These are phyloP conservation scores for Nemania sp. DNA, from an alignment of 2,329 filamentous ascomycete genomes.

Conservation along the genomic window DNA sequence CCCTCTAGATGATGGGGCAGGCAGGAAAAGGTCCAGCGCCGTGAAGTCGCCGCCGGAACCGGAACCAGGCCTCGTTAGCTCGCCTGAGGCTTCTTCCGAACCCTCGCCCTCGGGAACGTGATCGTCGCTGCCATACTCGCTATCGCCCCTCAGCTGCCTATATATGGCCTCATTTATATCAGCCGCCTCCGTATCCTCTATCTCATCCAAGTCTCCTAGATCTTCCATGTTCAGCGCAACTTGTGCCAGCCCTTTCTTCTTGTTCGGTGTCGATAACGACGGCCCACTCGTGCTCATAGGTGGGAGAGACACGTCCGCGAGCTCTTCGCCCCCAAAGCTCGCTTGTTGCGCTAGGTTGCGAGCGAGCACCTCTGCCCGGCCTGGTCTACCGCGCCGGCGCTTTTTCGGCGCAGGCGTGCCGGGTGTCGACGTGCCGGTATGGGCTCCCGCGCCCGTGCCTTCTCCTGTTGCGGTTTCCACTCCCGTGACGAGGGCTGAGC, in stretches of 20 bases:
- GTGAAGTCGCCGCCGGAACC: background rate
- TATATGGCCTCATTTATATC: constrained; percentile 38
- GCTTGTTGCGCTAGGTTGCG: constrained; percentile 32
- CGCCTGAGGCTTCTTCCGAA: constrained; percentile 1
- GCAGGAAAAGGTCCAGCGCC: constrained; percentile 15
- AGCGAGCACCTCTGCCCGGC: constrained; percentile 37
- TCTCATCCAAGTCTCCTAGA: constrained; percentile 29
- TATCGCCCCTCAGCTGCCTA: constrained; percentile 34
- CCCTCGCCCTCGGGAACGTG: background rate
- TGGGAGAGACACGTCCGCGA: constrained; percentile 38
- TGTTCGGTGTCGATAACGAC: constrained; percentile 48
- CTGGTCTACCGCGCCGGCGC: constrained; percentile 38
- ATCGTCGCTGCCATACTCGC: constrained; percentile 12
- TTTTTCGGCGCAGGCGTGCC: constrained; percentile 24
- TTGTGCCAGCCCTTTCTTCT: constrained; percentile 30
- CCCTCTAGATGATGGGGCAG: constrained; percentile 21
- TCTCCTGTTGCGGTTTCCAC: background rate
- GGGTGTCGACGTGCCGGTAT: constrained; percentile 1
- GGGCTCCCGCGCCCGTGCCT: too few relatives aligned
- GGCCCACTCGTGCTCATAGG: constrained; percentile 41
- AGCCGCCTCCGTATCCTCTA: constrained; percentile 7
- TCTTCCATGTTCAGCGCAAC: constrained; percentile 28
- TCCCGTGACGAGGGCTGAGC: constrained; percentile 1
- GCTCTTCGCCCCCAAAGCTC: constrained; percentile 26
- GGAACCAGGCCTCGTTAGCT: background rate